Evolutionary conservation across 129 eudicot genomes (phyloP).

Genomic region (Arctium minus): DNA sequence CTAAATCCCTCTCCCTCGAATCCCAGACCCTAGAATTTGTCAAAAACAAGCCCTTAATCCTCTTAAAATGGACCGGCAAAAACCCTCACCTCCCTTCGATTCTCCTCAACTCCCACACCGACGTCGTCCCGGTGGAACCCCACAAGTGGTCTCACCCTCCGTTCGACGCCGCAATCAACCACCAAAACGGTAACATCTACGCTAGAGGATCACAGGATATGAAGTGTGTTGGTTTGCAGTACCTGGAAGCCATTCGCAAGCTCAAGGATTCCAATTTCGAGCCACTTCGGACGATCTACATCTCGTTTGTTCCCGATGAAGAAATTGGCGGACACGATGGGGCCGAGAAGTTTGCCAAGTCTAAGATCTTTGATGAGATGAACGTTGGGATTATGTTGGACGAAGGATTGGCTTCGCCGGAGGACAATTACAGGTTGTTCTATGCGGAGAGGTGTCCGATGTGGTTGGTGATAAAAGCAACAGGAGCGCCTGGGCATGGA

Average conservation of each 20-base stretch:
- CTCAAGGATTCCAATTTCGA: slow-evolving; percentile 52
- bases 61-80: slow-evolving; percentile 82
- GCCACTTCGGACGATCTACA: slow-evolving; percentile 61
- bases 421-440: slow-evolving; percentile 55
- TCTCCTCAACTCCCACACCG: slow-evolving; percentile 88
- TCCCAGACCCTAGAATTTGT: slow-evolving; percentile 60
- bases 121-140: slow-evolving; percentile 82
- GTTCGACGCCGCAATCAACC: slow-evolving; percentile 48
- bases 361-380: slow-evolving; percentile 60
- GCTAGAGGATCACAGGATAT: slow-evolving; percentile 98
- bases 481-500: slow-evolving; percentile 90
- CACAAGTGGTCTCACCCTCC: slow-evolving; percentile 75
- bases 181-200: slow-evolving; percentile 41
- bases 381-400: slow-evolving; percentile 85
- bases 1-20: slow-evolving; percentile 68
- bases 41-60: slow-evolving; percentile 57
- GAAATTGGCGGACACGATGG: slow-evolving; percentile 96
- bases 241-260: slow-evolving; percentile 82
- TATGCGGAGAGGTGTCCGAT: slow-evolving; percentile 80
- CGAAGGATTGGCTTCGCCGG: slow-evolving; percentile 82
- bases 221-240: slow-evolving; percentile 95
- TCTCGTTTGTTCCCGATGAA: slow-evolving; percentile 90
- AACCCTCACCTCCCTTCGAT: slow-evolving; percentile 57
- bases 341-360: slow-evolving; percentile 57
- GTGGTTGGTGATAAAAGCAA: slow-evolving; percentile 84